Evolutionary conservation across 2,329 filamentous ascomycete species (phyloP), one percentile per base, ranked within the genome.

Genomic region (Alternaria metachromatica): DNA sequence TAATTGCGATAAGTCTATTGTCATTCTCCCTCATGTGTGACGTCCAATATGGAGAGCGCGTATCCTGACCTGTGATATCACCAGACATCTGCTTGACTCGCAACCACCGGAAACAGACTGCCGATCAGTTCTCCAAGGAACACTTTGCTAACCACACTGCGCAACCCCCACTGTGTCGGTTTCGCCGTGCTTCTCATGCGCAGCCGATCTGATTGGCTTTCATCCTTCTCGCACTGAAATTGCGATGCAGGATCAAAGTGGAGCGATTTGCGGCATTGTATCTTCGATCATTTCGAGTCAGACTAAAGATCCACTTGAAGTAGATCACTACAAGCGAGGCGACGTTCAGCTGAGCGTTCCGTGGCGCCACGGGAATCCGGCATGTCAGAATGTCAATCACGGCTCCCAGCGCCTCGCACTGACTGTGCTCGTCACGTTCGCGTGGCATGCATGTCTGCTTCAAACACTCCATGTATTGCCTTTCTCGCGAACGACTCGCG

Each of bases 161-260:
- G n/a, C 15, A n/a, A 28, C 54, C 55, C 55, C 60, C 55, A 50
- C 48, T 58, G 25, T 25, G 4, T 48, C 58, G 51, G 51, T 13
- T 49, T 49, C 18, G 33, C 54, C 43, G 28, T 41, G 6, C 26
- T 26, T 25, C 5, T 13, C 54, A 23, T 26, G 41, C 23, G 28
- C 43, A 41, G 37, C n/a, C 37, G 37, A 41, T 41, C 15, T 57
- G 28, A 51, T 37, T 51, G 28, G 28, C 18, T 51, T 51, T 33
- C 49, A 9, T 33, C 8, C 26, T 51, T 21, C 3, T n/a, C 18
- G 3, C 15, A n/a, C 21, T 23, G 28, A 51, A 37, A 51, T 37
- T 51, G 49, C 11, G 13, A 23, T 51, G 49, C 28, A 51, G 18
- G 18, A 37, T 33, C 18, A n/a, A 51, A 20, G 26, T 50, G 26